Base-by-base conservation (phyloP, 2,329 filamentous ascomycete species). In the Fusarium mexicanum region DNA sequence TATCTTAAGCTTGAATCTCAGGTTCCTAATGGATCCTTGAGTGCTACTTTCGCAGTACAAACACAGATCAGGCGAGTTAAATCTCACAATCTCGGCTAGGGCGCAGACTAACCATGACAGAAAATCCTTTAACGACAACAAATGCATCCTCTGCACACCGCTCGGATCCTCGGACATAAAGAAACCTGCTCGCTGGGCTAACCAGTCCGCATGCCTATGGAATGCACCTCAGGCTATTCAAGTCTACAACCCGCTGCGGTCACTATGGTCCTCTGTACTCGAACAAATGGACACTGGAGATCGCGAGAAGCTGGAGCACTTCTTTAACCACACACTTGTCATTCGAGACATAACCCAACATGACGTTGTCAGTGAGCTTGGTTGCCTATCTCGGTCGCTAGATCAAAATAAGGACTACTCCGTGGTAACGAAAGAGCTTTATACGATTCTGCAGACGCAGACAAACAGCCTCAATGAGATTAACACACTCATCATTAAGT, bases 381-480 rank as follows among this genome's bases (percentile, higher is more conserved):
- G 41, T 5, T 6, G n/a, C 10, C 5, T 50, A 11, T 50, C 43
- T 13, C 18, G 33, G 5, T 31, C 33, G 1, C 4, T 37, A 9
- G 43, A 50, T 14, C 31, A 50, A 5, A 10, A 7, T 0, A 24
- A 38, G 11, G 57, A 60, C 3, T n/a, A 50, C 33, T 50, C 41
- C 0, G 6, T 11, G 14, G 16, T 37, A 2, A 9, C 10, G 1
- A 29, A 1, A 2, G n/a, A 50, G 2, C 41, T 60, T 3, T 60
- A 60, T 5, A 31, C 1, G 14, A 29, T 50, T 13, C 33, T 60
- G 1, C 57, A 60, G 31, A 3, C 8, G 1, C 41, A 31, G 13
- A 26, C 18, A 5, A 6, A 38, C 3, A 29, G 6, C 8, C 18
- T 50, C 20, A 37, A 37, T 2, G 41, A 60, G 14, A 18, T 29